Base-by-base conservation (phyloP, 441 rosid genomes). In the Bruguiera hainesii region DNA sequence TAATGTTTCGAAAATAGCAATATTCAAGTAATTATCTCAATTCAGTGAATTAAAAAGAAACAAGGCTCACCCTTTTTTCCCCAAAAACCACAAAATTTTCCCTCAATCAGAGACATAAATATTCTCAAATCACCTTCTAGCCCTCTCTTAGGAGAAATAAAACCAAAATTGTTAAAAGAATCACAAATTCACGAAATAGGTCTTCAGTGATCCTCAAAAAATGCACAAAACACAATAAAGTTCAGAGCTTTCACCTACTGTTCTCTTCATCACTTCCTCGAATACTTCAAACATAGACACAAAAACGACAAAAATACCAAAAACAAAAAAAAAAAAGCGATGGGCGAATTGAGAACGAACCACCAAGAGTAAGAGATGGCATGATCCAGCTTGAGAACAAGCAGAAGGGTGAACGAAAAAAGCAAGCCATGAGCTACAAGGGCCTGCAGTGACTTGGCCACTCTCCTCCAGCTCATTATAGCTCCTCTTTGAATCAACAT, bases 381-480 rank as follows among this genome's bases (percentile, higher is more conserved):
- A 68, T 66, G 89, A 25, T 86, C 78, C 70, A 90, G 96, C 89
- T 85, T 93, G 75, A 90, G 78, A 80, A 79, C 78, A 55, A 93
- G 89, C 72, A 90, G 79, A 67, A 90, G 82, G 49, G 93, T 83
- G 88, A 90, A 90, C 64, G 88, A 78, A 85, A 93, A 85, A 74
- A 90, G 91, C 68, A 87, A 75, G 55, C 50, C 69, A 68, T 93
- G 97, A 26, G 94, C 97, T 7, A 79, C 59, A 51, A 88, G 83
- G 7, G 89, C 82, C 66, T 85, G 96, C 53, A 82, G 70, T 58
- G 94, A 86, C 83, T 79, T 86, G 51, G 78, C 85, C 69, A 89
- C 92, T 80, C 92, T 85, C 65, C 89, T 77, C 94, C 97, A 90
- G 72, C 85, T 89, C 92, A 86, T 86, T 69, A 78, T 79, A 76